Evolutionary conservation across 2,329 filamentous ascomycete genomes (phyloP), one percentile per base, ranked within the genome.

Genomic region (Penicillium occitanis): DNA sequence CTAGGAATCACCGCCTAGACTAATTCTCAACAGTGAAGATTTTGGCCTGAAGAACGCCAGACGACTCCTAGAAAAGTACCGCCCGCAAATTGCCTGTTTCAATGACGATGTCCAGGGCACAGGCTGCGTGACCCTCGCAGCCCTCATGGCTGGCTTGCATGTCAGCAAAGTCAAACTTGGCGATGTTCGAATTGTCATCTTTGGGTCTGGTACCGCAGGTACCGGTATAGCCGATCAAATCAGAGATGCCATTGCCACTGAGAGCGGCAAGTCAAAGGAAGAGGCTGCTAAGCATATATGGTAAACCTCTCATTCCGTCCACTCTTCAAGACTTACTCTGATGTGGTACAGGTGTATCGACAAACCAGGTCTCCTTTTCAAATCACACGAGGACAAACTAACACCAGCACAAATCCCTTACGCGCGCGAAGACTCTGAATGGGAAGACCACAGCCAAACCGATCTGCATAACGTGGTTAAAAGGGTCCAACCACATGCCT

Each of bases 31-130:
- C 14, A 79, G 76, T 71, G 91, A 96, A 72, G 93, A 96, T 73
- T 96, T 96, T 79, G 92, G 92, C 0, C 79, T 96, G 0, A 77
- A 77, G 1, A 96, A 96, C 72, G 91, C 91, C 0, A 84, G 90
- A 35, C 86, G 91, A 3, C 86, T 96, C 2, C 82, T 96, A 0
- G 91, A 96, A 67, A 85, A 83, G 42, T 96, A 95, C 72, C 86
- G 89, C 0, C 84, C 88, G 0, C 74, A 90, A 60, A 89, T 94
- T 7, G 84, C 92, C 0, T 96, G 92, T 76, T 96, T 97, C 83
- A 96, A 96, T 72, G 93, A 96, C 66, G 92, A 96, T 75, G 88
- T 96, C 0, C 92, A 96, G 76, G 93, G 92, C 1, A 96, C 93
- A 0, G 93, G 92, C 0, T 94, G 91, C 67, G 92, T 96, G 0